phyloP scores from a whole-genome alignment of 2,329 filamentous ascomycete species.

The Chaetoscypha palmicola region DNA sequence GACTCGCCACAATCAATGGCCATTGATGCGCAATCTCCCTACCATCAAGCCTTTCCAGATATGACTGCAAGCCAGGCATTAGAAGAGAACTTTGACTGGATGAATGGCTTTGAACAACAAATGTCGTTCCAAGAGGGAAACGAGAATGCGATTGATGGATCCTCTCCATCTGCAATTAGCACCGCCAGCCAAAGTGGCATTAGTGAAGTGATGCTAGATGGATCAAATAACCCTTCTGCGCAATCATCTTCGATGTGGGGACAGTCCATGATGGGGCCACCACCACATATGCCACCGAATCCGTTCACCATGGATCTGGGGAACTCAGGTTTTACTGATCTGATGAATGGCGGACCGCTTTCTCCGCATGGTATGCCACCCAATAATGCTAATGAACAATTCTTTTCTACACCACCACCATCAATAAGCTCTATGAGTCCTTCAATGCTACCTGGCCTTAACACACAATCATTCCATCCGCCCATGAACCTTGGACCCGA shows the following conservation, averaged over 20 bases:
- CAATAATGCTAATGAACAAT: conserved; percentile 65
- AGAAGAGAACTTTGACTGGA: conserved; percentile 81
- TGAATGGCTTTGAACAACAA: conserved; percentile 71
- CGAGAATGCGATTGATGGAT: conserved; percentile 82
- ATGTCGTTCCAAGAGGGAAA: conserved; percentile 63
- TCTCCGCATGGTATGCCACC: conserved; percentile 70
- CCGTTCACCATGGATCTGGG: conserved; percentile 71
- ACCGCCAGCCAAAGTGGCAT: conserved; percentile 87
- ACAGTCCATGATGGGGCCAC: conserved; percentile 61
- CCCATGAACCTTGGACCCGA: conserved; percentile 65
- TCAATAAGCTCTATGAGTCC: conserved; percentile 68
- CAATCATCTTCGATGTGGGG: conserved; percentile 60
- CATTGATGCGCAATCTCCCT: conserved; percentile 56
- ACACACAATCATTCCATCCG: conserved; percentile 55
- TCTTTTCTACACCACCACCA: conserved; percentile 72
- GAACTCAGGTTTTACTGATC: conserved; percentile 68
- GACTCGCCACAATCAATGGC: conserved; percentile 64
- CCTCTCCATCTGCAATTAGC: conserved; percentile 92
- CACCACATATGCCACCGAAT: conserved; percentile 56
- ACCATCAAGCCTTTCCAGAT: conserved; percentile 49
- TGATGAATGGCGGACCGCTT: conserved; percentile 62
- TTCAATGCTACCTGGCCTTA: conserved; percentile 59
- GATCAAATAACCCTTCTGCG: conserved; percentile 56
- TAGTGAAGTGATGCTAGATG: conserved; percentile 87
- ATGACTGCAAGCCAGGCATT: conserved; percentile 51